Base-by-base conservation (phyloP, 495 filamentous ascomycete genomes). In the Xylaria curta region DNA sequence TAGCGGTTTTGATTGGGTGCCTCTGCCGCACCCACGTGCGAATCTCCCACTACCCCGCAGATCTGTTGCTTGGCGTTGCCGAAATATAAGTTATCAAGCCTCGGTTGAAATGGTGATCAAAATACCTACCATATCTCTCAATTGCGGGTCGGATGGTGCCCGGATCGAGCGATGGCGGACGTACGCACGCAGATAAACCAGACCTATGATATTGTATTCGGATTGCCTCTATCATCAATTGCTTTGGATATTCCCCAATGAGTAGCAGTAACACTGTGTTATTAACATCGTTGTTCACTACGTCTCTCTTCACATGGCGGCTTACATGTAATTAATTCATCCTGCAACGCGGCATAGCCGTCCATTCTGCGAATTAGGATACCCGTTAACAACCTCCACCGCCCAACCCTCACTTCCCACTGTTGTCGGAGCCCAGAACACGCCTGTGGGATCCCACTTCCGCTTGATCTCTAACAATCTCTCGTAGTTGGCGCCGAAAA, bases 401-500 rank as follows among this genome's bases (percentile, higher is more conserved):
- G 17, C 66, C 51, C 53, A 68, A 31, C 17, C 53, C 33, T 68
- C 66, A 15, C 66, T 68, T 21, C 66, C 66, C 12, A 68, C 66
- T 7, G 66, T 60, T 26, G 53, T 68, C 38, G 66, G 53, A 33
- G 51, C 40, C 66, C 66, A 88, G 61, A 89, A 86, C 3, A 86
- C 42, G 47, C 75, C 72, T 13, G 77, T 76, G 0, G 87, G 85
- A 72, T 89, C 87, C 63, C 81, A 85, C 65, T 80, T 83, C 40
- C 80, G 72, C 81, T 89, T 89, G 49, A 88, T 81, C n/a, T 70
- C 21, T 19, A 79, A 71, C 33, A 89, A 73, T 13, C 68, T 73
- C 0, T 69, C 66, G 67, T 86, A 88, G 47, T 82, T 83, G 1
- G 15, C 62, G 8, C 88, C 87, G 59, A 82, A 89, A 28, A 78